Conservation (phyloP, 352 stramenopile species). For the Phytophthora fragariaefolia region DNA sequence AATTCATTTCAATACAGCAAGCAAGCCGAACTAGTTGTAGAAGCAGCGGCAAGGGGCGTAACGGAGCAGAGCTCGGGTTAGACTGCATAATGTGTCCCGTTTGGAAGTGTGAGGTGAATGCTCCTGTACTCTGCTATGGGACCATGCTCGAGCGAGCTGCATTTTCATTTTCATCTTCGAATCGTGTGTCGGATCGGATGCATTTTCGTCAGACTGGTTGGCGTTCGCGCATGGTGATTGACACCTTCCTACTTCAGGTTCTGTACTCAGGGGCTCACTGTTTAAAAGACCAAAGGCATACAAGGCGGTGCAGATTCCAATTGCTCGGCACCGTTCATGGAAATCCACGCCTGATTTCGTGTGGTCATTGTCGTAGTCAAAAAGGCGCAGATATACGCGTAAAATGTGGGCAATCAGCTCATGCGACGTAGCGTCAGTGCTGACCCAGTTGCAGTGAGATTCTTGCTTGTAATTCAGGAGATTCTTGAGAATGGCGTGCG, state of each 20-base stretch:
- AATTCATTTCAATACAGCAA: too few species aligned
- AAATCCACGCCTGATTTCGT: constrained; percentile 3
- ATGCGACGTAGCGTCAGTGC: neutral
- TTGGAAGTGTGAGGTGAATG: neutral
- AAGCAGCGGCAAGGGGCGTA: constrained; percentile 29
- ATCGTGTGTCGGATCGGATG: neutral
- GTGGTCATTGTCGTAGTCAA: constrained; percentile 18
- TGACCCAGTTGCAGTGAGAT: neutral
- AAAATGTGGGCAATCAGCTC: constrained; percentile 31
- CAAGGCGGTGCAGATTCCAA: constrained; percentile 32
- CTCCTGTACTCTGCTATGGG: constrained; percentile 2
- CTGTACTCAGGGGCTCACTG: neutral
- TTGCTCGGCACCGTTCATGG: constrained; percentile 32
- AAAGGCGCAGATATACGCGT: constrained; percentile 33
- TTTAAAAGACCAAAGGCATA: constrained; percentile 9
- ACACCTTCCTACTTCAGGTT: neutral
- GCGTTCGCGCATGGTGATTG: neutral
- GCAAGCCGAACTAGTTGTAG: neutral
- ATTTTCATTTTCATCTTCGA: constrained; percentile 32
- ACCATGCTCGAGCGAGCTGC: constrained; percentile 16
- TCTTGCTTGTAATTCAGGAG: constrained; percentile 6
- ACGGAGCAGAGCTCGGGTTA: constrained; percentile 17
- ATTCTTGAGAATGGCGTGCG: constrained; percentile 12
- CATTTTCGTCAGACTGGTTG: constrained; percentile 11
- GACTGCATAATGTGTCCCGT: constrained; percentile 8